Percentiles rank a stretch among this genome's conserved stretches.
Evolutionary conservation across 1,284 basidiomycete species (phyloP).

Genomic region (Macrocybe sp.): DNA sequence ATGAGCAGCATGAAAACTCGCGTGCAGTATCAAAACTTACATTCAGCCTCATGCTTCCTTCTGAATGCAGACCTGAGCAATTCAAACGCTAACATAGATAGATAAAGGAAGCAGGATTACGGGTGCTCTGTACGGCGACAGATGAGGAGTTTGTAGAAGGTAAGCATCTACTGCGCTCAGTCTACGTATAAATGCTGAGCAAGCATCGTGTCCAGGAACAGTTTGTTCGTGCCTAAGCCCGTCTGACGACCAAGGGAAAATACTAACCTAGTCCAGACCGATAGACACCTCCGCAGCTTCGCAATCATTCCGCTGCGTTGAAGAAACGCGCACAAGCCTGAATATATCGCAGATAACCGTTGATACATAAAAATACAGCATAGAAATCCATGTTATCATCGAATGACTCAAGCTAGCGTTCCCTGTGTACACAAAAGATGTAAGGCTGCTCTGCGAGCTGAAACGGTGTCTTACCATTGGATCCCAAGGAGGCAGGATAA

Average conservation of each 20-base stretch:
- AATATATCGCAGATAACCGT: too few relatives aligned
- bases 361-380: background rate
- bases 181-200: too few relatives aligned
- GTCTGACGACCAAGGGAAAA: too few relatives aligned
- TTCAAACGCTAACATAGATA: background rate
- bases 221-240: too few relatives aligned
- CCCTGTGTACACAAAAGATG: conserved; percentile 3
- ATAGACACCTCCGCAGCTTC: too few relatives aligned
- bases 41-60: conserved; percentile 40
- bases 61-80: background rate
- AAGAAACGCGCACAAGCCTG: too few relatives aligned
- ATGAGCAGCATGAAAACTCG: background rate
- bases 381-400: background rate
- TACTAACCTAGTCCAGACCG: too few relatives aligned
- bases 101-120: background rate
- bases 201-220: too few relatives aligned
- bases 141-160: background rate
- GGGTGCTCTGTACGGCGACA: too few relatives aligned
- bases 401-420: conserved; percentile 7
- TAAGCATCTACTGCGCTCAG: too few relatives aligned
- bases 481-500: conserved; percentile 82
- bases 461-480: conserved; percentile 64
- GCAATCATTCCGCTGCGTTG: too few relatives aligned
- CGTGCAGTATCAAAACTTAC: conserved; percentile 25
- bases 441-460: too few relatives aligned